phyloP scores from a whole-genome alignment of 768 basidiomycete species.

The Lactarius trivialis region DNA sequence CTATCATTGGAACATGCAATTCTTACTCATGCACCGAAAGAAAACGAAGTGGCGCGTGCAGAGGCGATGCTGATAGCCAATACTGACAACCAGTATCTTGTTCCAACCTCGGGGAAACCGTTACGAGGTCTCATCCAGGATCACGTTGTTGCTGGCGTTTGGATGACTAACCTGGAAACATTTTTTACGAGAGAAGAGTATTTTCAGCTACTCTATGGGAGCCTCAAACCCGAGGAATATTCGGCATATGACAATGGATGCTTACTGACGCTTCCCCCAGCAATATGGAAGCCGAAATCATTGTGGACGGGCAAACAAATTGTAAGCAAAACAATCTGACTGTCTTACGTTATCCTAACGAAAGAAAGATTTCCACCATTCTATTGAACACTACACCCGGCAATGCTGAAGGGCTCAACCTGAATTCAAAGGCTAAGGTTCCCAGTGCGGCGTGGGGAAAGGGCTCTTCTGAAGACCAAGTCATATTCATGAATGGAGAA shows the following conservation, averaged over 20 bases:
- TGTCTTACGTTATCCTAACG: background rate
- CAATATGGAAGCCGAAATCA: conserved; percentile 86
- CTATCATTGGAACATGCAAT: background rate
- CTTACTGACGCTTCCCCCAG: conserved; percentile 78
- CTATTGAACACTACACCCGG: conserved; percentile 85
- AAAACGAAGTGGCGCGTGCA: conserved; percentile 91
- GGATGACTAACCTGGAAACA: conserved; percentile 95
- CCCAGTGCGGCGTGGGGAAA: conserved; percentile 80
- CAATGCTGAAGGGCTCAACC: conserved; percentile 72
- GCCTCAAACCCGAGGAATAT: conserved; percentile 84
- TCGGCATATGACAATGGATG: conserved; percentile 47
- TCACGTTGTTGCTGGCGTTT: conserved; percentile 97
- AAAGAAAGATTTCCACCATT: conserved; percentile 80
- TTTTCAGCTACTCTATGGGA: conserved; percentile 91
- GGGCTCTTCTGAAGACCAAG: conserved; percentile 73
- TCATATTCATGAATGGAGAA: conserved; percentile 89
- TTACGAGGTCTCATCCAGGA: conserved; percentile 97
- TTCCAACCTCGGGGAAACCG: conserved; percentile 96
- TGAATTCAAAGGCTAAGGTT: conserved; percentile 84
- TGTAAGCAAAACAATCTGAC: conserved; percentile 40
- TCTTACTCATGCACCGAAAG: conserved; percentile 34
- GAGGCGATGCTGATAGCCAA: conserved; percentile 94
- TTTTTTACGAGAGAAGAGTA: conserved; percentile 97
- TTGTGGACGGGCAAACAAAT: conserved; percentile 99
- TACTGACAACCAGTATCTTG: conserved; percentile 98